Conservation (phyloP, 169 alveolate genomes). For the Babesia gibsoni region DNA sequence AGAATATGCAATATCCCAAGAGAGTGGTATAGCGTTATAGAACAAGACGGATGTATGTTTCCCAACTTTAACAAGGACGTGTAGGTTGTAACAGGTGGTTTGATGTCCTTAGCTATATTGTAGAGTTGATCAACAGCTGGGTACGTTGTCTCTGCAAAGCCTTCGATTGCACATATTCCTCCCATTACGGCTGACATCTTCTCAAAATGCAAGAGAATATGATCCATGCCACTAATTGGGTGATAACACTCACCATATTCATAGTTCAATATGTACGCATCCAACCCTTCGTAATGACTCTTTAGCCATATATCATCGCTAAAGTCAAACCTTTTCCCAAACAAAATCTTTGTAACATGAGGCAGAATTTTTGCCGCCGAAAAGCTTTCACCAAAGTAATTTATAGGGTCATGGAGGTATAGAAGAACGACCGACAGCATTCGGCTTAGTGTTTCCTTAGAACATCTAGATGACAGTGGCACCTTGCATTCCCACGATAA, state of each 20-base stretch:
- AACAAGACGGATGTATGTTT: slow-evolving; percentile 13
- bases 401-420: slow-evolving; percentile 56
- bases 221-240: slow-evolving; percentile 20
- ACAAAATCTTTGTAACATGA: neutral
- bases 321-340: neutral
- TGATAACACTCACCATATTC: slow-evolving; percentile 8
- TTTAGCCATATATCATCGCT: neutral
- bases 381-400: slow-evolving; percentile 53
- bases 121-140: neutral
- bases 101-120: neutral
- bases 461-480: neutral
- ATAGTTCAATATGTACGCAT: neutral
- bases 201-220: slow-evolving; percentile 19
- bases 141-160: neutral
- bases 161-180: neutral
- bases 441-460: neutral
- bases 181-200: neutral
- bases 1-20: slow-evolving; percentile 29
- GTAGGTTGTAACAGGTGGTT: slow-evolving; percentile 19
- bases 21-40: slow-evolving; percentile 17
- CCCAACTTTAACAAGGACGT: slow-evolving; percentile 20
- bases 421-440: slow-evolving; percentile 32
- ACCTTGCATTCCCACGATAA: neutral
- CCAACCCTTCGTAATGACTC: neutral
- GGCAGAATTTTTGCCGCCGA: slow-evolving; percentile 34